A percentile compares a stretch with the other conserved stretches of the same genome.
These are phyloP conservation scores for Aspergillus aculeatinus DNA, from an alignment of 2,329 filamentous ascomycete genomes.

Conservation along the genomic window DNA sequence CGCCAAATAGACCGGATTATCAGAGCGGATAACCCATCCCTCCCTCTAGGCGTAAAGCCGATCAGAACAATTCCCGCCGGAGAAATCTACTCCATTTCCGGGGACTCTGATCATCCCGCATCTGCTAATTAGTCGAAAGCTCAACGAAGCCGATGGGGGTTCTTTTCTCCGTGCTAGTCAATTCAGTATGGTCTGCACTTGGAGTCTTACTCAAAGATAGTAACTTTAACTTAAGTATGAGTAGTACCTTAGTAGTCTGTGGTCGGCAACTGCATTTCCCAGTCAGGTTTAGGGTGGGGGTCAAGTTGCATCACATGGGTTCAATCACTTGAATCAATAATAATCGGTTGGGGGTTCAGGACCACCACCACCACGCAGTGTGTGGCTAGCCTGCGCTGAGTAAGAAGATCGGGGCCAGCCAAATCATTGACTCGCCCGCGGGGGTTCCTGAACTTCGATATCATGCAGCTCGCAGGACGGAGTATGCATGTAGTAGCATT, in stretches of 20 bases:
- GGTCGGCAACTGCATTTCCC: constrained; percentile 24
- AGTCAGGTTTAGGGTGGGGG: constrained; percentile 35
- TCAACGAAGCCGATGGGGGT: no score
- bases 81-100: constrained; percentile 6
- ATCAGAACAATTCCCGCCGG: background rate
- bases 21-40: background rate
- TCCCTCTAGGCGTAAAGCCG: background rate
- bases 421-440: background rate
- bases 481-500: no score
- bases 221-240: no score
- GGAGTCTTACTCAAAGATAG: no score
- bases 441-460: background rate
- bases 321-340: no score
- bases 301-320: constrained; percentile 12
- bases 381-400: background rate
- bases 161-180: no score
- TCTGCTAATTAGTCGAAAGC: background rate
- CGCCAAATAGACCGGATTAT: background rate
- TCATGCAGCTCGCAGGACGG: no score
- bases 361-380: background rate
- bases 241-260: background rate
- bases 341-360: constrained; percentile 10
- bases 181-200: no score
- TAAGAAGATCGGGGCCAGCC: constrained; percentile 3
- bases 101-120: constrained; percentile 5